Percentiles rank a stretch among this genome's conserved stretches.
Conservation (phyloP, 2,329 filamentous ascomycete species). For the Fusarium sambucinum region DNA sequence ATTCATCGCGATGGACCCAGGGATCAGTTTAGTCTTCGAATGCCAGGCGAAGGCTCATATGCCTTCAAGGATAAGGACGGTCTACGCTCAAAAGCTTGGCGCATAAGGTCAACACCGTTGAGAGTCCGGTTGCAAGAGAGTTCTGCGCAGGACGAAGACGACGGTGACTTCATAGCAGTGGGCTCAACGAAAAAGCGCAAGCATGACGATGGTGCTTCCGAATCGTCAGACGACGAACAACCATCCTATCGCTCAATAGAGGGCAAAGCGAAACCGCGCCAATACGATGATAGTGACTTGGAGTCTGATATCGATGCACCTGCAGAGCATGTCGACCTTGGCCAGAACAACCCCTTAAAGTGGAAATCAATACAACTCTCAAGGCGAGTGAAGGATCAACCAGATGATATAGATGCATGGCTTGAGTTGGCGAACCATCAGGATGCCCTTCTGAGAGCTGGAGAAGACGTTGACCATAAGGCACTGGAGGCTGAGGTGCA, state of each 20-base stretch:
- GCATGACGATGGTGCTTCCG: slow-evolving; percentile 48
- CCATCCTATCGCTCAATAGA: slow-evolving; percentile 75
- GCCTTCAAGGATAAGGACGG: slow-evolving; percentile 59
- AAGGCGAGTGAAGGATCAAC: slow-evolving; percentile 72
- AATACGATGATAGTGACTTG: slow-evolving; percentile 62
- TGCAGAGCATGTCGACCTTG: slow-evolving; percentile 51
- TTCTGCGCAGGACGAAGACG: slow-evolving; percentile 40
- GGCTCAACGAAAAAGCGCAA: slow-evolving; percentile 58
- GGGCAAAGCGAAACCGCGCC: slow-evolving; percentile 67
- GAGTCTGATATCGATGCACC: slow-evolving; percentile 62
- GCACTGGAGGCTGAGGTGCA: slow-evolving; percentile 70
- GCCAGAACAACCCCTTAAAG: slow-evolving; percentile 60
- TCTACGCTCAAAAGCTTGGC: slow-evolving; percentile 58
- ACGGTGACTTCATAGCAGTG: slow-evolving; percentile 64
- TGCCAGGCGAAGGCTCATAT: slow-evolving; percentile 56
- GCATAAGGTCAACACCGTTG: slow-evolving; percentile 55
- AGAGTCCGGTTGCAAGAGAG: slow-evolving; percentile 53
- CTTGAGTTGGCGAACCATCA: slow-evolving; percentile 83
- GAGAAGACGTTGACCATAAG: slow-evolving; percentile 58
- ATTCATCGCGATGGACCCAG: slow-evolving; percentile 75
- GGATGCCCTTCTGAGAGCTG: slow-evolving; percentile 70
- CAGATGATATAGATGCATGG: slow-evolving; percentile 79
- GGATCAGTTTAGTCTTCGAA: slow-evolving; percentile 65
- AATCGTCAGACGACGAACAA: slow-evolving; percentile 59
- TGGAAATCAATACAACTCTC: slow-evolving; percentile 72